These are phyloP conservation scores for Cladosporium oxysporum DNA, from an alignment of 2,329 filamentous ascomycete genomes.

Conservation along the genomic window DNA sequence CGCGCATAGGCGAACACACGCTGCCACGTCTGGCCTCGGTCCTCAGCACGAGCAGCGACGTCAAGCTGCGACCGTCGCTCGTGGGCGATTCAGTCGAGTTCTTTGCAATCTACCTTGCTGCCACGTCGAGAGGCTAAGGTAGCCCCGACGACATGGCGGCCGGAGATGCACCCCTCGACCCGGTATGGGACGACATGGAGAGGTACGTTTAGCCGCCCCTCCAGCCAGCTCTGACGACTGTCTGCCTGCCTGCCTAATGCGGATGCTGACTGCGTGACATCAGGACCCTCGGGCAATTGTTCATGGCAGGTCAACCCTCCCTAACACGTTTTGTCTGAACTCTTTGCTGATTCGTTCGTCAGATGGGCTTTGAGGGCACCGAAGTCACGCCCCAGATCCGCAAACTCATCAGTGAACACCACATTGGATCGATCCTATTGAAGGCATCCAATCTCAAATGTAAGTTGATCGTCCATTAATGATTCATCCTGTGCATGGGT, in stretches of 20 bases:
- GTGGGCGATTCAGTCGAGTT: neutral
- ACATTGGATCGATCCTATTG: slow-evolving; percentile 83
- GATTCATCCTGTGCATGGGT: neutral
- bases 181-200: slow-evolving; percentile 71
- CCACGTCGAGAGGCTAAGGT: slow-evolving; percentile 1
- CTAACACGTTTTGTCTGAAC: slow-evolving; percentile 1
- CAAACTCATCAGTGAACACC: slow-evolving; percentile 76
- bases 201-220: slow-evolving; percentile 56
- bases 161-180: slow-evolving; percentile 48
- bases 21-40: slow-evolving; percentile 8
- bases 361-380: slow-evolving; percentile 82
- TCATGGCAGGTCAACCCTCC: slow-evolving; percentile 33
- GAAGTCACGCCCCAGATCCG: slow-evolving; percentile 81
- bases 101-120: neutral
- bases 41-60: neutral
- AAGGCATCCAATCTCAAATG: slow-evolving; percentile 86
- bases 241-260: neutral
- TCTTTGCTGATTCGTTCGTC: slow-evolving; percentile 45
- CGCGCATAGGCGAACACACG: slow-evolving; percentile 13
- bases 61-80: slow-evolving; percentile 6
- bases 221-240: neutral
- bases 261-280: slow-evolving; percentile 27
- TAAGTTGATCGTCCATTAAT: slow-evolving; percentile 37
- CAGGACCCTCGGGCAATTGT: slow-evolving; percentile 48
- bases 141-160: slow-evolving; percentile 58